Conservation (phyloP, 2,329 filamentous ascomycete species). For the Didymella sp. region DNA sequence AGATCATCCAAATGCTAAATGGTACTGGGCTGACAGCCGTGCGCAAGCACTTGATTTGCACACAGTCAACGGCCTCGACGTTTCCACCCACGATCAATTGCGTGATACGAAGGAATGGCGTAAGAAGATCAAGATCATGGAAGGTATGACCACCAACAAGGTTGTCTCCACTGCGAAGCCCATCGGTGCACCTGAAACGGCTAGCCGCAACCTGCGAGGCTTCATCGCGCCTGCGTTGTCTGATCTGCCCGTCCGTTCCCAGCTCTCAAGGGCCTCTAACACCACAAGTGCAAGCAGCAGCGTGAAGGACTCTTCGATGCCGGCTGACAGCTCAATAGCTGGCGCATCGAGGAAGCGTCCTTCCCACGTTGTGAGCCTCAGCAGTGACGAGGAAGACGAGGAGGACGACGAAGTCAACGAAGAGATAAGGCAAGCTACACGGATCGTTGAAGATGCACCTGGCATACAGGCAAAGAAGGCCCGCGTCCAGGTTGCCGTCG, state of each 20-base stretch:
- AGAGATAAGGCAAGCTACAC: constrained; percentile 25
- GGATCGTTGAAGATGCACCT: constrained; percentile 8
- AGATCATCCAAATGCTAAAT: constrained; percentile 48
- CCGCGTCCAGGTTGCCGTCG: constrained; percentile 31
- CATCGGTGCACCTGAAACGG: not conserved
- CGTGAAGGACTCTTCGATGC: not conserved
- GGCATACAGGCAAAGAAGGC: constrained; percentile 21
- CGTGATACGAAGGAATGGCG: constrained; percentile 58
- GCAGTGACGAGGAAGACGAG: constrained; percentile 26
- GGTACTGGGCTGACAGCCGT: constrained; percentile 66
- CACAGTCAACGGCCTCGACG: constrained; percentile 61
- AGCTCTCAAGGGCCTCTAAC: not conserved
- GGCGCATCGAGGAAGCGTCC: constrained; percentile 20
- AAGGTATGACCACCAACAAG: constrained; percentile 35
- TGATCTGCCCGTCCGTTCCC: constrained; percentile 10
- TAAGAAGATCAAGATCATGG: constrained; percentile 54
- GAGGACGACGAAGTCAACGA: constrained; percentile 23
- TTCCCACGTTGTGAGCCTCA: constrained; percentile 16
- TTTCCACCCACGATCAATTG: constrained; percentile 55
- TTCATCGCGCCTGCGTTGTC: constrained; percentile 32
- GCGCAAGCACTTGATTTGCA: constrained; percentile 63
- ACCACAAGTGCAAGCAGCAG: constrained; percentile 1
- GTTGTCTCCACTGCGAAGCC: constrained; percentile 1
- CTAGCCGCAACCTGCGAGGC: constrained; percentile 9
- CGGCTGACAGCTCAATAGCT: not conserved